Base-by-base conservation (phyloP, 2,329 filamentous ascomycete species). In the Cryphonectria radicalis region DNA sequence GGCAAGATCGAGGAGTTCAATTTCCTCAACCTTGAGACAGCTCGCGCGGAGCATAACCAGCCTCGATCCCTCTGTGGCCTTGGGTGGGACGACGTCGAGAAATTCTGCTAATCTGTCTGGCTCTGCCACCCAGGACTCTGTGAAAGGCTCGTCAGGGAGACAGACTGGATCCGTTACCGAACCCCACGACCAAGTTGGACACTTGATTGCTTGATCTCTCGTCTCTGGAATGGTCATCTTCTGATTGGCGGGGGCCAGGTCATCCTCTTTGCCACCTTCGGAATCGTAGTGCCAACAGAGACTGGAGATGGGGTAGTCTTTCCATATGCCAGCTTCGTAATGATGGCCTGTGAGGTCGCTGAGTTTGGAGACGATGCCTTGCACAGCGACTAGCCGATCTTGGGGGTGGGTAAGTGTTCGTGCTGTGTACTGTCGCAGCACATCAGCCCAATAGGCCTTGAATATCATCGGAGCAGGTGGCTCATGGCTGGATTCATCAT, bases 391-490 rank as follows among this genome's bases (percentile, higher is more conserved):
- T 17, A 59, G 55, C 55, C 55, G 55, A 17, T 32, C 55, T 35
- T 35, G 55, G 14, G 55, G 55, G 28, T 59, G 25, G 55, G 55
- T 59, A 10, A 59, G 55, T 59, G 28, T 59, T 59, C 55, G 28
- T 59, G 55, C 55, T 59, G 55, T 59, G 55, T 59, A 59, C 28
- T 59, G 55, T 59, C 28, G 55, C 55, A 59, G 28, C 55, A 59
- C 25, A 7, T 4, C 5, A 14, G 55, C 25, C 55, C 55, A 59
- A 22, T 59, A 59, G 14, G 8, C 4, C 28, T 59, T 59, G 13
- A 59, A 59, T 17, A 6, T 13, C 55, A 59, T 32, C 3, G 55
- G 28, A 14, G 19, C 22, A 32, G 55, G 28, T 32, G 55, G 55
- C 4, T 6, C 25, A 32, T 35, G 55, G 55, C 19, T 19, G 25